phyloP scores from a whole-genome alignment of 129 eudicot genomes.

The Smallanthus sonchifolius region DNA sequence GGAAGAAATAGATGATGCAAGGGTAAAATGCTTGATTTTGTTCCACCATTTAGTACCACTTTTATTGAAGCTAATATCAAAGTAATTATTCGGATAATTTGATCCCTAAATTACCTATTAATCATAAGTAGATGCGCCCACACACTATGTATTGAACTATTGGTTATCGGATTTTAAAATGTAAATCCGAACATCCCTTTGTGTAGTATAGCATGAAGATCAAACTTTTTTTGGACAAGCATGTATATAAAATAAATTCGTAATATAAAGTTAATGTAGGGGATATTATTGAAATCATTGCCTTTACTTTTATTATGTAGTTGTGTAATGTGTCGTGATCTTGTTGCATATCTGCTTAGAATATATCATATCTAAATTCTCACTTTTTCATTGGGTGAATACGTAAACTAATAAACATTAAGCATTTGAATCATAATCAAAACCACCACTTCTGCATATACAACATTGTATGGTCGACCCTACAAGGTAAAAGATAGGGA shows the following conservation, averaged over 20 bases:
- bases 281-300: background rate
- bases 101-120: background rate
- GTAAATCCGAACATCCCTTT: background rate
- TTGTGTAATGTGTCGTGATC: background rate
- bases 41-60: background rate
- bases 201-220: background rate
- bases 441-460: constrained; percentile 1
- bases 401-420: background rate
- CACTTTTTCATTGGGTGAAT: background rate
- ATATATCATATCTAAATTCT: background rate
- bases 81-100: background rate
- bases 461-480: constrained; percentile 5
- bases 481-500: background rate
- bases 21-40: background rate
- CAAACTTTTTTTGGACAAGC: background rate
- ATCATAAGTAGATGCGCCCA: background rate
- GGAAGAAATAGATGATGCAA: background rate
- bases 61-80: background rate
- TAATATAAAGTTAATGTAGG: background rate
- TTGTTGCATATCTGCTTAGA: background rate
- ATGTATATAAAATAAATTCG: background rate
- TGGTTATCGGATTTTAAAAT: background rate
- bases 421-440: background rate
- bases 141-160: background rate
- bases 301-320: background rate